Conservation (phyloP, 2,329 filamentous ascomycete genomes). For the Sporothrix euskadiensis region DNA sequence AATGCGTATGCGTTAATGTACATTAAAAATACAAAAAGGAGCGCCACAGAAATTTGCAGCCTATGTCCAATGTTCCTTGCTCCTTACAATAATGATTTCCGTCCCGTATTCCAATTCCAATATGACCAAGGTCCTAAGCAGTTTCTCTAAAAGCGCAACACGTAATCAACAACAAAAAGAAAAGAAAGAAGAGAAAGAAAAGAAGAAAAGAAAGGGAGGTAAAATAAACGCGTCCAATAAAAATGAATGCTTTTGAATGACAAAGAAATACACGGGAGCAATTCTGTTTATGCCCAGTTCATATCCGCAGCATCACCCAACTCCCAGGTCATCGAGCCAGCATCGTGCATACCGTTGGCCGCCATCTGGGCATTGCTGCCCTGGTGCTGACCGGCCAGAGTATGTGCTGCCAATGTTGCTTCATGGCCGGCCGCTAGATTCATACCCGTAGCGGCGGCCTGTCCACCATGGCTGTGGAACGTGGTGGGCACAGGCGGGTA, state of each 20-base stretch:
- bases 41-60: neutral
- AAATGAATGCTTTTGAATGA: neutral
- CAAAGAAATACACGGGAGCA: neutral
- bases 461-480: neutral
- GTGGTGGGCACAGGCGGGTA: conserved; percentile 13
- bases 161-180: neutral
- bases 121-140: neutral
- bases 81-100: neutral
- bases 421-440: neutral
- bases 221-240: neutral
- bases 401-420: neutral
- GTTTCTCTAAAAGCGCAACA: neutral
- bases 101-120: neutral
- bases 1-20: neutral
- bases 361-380: neutral
- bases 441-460: neutral
- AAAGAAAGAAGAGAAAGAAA: neutral
- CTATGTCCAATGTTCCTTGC: neutral
- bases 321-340: conserved; percentile 19
- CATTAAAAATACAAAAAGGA: neutral
- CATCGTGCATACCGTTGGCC: neutral
- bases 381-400: neutral
- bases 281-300: neutral
- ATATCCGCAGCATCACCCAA: conserved; percentile 8
- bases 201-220: neutral